Evolutionary conservation across 2,329 filamentous ascomycete genomes (phyloP), one percentile per base, ranked within the genome.

Genomic region (Bipolaris bicolor): DNA sequence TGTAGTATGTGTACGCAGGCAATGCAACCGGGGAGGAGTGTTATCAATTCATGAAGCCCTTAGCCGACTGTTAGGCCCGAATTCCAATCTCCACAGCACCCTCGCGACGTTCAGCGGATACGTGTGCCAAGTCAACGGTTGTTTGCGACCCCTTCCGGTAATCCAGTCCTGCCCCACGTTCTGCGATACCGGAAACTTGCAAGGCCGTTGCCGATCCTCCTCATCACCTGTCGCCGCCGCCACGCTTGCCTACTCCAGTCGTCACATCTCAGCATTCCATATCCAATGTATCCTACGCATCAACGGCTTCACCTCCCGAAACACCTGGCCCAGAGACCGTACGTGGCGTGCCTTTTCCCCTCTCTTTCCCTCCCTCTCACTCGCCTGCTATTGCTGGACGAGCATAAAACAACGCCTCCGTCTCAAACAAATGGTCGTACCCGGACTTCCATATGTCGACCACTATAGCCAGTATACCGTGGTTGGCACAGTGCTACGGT

Each of bases 61-160:
- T 31, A 31, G 29, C 29, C 3, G 26, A 43, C 20, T 5, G 2
- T 10, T 10, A n/a, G 5, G 20, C 9, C 13, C 40, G 40, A 43
- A 43, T 9, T 24, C 20, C 20, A 26, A 11, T 41, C 11, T 31
- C 29, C 29, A 31, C 29, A 31, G 4, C 2, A 10, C 20, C 40
- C 40, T 43, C 13, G 20, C 22, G 22, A 22, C 13, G 40, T 26
- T 26, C 40, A 26, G 20, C 40, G 13, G 40, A 31, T 37, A 31
- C 34, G 46, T 49, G n/a, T 31, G 46, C 46, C 46, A 49, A 49
- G 34, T 34, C 34, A 39, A n/a, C 31, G 18, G 33, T 48, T 48
- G 46, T 48, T 37, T 39, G 46, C 5, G 33, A 48, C 46, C 29
- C 33, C 15, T 48, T 36, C 20, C 39, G 22, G 16, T 20, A 31